Base-by-base conservation (phyloP, 129 eudicot genomes). In the Flaveria bidentis region DNA sequence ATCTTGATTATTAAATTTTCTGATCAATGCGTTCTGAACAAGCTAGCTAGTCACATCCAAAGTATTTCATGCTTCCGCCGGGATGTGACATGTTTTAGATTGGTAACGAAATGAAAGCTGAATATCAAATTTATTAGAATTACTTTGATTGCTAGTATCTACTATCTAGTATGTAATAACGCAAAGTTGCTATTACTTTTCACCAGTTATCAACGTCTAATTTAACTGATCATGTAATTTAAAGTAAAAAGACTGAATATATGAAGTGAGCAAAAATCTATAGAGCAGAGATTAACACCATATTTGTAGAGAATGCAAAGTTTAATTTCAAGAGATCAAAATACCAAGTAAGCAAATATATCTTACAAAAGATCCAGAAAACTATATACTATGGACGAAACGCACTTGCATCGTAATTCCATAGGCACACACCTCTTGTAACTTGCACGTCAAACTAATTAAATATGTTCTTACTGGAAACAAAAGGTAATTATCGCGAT, bases 281-380 rank as follows among this genome's bases (percentile, higher is more conserved):
- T 4, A 15, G 44, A 63, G 22, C 46, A 63, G 6, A 63, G 69
- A 63, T 20, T 0, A 18, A 30, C 36, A 3, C 36, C 13, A 56
- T 18, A 56, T 20, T 15, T 60, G 66, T 14, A 63, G 67, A 61
- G 18, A 61, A 26, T 26, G 18, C 67, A 61, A 63, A 30, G 69
- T 63, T 63, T 30, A 26, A 36, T 13, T 15, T 30, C 18, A 0
- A 30, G 30, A 15, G 45, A 63, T 63, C 46, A 14, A 33, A 63
- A 63, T 46, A 14, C 46, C 11, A 62, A 41, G 41, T 61, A 14
- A 63, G 11, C 23, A 14, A 63, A 20, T 44, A 30, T 36, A 15
- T 63, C 22, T 63, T 63, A 63, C 69, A 63, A 63, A 63, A 15
- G 69, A 63, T 30, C 69, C 11, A 63, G 44, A 28, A 63, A 30